Conservation (phyloP, 2,329 filamentous ascomycete species). For the Alternaria triticina region DNA sequence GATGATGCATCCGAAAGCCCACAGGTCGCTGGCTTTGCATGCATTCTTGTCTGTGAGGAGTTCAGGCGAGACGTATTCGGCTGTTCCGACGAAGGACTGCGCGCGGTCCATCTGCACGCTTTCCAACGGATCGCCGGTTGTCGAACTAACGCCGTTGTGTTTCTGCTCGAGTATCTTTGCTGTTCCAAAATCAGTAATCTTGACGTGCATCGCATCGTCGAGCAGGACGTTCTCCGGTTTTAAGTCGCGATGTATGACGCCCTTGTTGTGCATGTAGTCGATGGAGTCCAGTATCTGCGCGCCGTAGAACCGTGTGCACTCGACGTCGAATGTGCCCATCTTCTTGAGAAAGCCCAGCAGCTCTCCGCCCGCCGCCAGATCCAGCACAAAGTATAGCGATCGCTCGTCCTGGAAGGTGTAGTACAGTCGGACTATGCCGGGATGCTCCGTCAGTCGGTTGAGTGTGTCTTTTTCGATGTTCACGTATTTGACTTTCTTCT, state of each 20-base stretch:
- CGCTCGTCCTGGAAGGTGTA: conserved; percentile 98
- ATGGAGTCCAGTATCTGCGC: conserved; percentile 96
- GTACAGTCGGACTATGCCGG: conserved; percentile 93
- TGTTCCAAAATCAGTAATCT: conserved; percentile 98
- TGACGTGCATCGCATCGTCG: conserved; percentile 95
- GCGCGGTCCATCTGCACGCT: conserved; percentile 73
- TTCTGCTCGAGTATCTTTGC: conserved; percentile 81
- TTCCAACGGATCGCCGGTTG: conserved; percentile 59
- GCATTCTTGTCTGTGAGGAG: conserved; percentile 96
- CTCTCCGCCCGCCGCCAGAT: conserved; percentile 90
- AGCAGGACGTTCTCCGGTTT: conserved; percentile 97
- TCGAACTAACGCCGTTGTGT: conserved; percentile 48
- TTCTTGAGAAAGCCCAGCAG: conserved; percentile 92
- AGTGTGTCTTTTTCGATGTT: conserved; percentile 99
- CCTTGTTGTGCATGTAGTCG: conserved; percentile 96
- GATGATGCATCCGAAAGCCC: conserved; percentile 98
- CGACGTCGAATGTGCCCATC: conserved; percentile 90
- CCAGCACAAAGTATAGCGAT: conserved; percentile 95
- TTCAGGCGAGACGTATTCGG: conserved; percentile 97
- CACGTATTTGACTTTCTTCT: conserved; percentile 99
- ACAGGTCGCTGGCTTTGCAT: conserved; percentile 96
- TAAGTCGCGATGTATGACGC: conserved; percentile 93
- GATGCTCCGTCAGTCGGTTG: conserved; percentile 94
- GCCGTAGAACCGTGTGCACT: conserved; percentile 92
- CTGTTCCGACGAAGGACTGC: conserved; percentile 95